Percentiles rank a stretch among this genome's conserved stretches.
Conservation (phyloP, 2,329 filamentous ascomycete genomes). For the Microcera coccophila region DNA sequence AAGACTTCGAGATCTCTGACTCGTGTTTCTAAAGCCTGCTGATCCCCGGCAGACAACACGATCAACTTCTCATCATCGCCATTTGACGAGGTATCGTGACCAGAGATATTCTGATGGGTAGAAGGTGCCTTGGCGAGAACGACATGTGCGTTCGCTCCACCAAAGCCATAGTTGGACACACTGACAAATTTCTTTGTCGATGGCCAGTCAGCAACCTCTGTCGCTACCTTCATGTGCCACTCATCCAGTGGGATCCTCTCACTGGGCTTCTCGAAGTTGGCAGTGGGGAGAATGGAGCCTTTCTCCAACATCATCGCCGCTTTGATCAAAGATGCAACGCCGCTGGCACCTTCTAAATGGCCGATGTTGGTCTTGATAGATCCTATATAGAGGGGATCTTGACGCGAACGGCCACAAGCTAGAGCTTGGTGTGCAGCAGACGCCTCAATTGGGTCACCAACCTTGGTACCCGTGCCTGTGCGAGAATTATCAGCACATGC, state of each 20-base stretch:
- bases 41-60: slow-evolving; percentile 39
- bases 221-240: slow-evolving; percentile 19
- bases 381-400: background rate
- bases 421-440: background rate
- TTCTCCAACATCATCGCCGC: slow-evolving; percentile 21
- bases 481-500: no score
- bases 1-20: slow-evolving; percentile 34
- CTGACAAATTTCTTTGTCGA: slow-evolving; percentile 47
- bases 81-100: slow-evolving; percentile 9
- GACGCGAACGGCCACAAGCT: background rate
- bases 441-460: slow-evolving; percentile 11
- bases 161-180: slow-evolving; percentile 47
- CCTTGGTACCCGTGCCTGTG: slow-evolving; percentile 14
- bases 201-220: slow-evolving; percentile 22
- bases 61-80: slow-evolving; percentile 35
- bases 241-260: slow-evolving; percentile 22
- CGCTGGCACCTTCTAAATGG: slow-evolving; percentile 23
- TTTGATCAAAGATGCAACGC: slow-evolving; percentile 26
- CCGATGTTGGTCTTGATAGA: slow-evolving; percentile 46
- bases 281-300: slow-evolving; percentile 21
- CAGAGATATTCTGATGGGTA: no score
- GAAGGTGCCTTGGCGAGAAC: slow-evolving; percentile 36
- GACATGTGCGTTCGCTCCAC: slow-evolving; percentile 41
- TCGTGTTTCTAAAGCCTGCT: slow-evolving; percentile 31
- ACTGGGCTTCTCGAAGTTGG: slow-evolving; percentile 19